Base-by-base conservation (phyloP, 2,329 filamentous ascomycete species). In the Beauveria bassiana region DNA sequence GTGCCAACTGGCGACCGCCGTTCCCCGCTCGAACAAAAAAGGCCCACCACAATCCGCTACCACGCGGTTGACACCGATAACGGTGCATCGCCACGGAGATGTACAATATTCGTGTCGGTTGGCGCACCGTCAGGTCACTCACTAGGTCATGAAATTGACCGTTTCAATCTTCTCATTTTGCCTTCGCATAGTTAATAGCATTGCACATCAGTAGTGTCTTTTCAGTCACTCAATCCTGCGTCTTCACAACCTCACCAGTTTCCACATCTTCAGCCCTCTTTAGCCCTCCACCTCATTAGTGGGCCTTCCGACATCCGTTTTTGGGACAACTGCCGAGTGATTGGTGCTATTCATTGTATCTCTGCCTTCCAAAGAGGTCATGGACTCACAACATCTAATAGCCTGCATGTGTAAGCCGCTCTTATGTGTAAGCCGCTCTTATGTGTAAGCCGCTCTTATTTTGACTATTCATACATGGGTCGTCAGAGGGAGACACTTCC, bases 51-150 rank as follows among this genome's bases (percentile, higher is more conserved):
- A 43, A n/a, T 22, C 47, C 20, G 47, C 49, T 43, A 51, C n/a
- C 47, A 46, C 38, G 26, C 49, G 49, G 57, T 26, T 46, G 47
- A 59, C 57, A 45, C 57, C 40, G 49, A 59, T 59, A 52, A 46
- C 49, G 49, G 24, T 26, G 49, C 40, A 46, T 6, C 4, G n/a
- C 49, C 49, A 45, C 40, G 57, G 57, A 60, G 57, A 53, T 46
- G 57, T n/a, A 58, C 28, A 46, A 50, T n/a, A 14, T 45, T 53
- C 20, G 7, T 20, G 40, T 53, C n/a, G 20, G 46, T 45, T 60
- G 57, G 57, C 49, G 49, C 49, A 24, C 34, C 34, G 12, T 5
- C 16, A 12, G 31, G 20, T 8, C 6, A 9, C 24, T 31, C 20
- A 59, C 34, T 46, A 49, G 57, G n/a, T 10, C n/a, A 3, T 26